Evolutionary conservation across 257 asterid species (phyloP).

Genomic region (Coffea canephora): DNA sequence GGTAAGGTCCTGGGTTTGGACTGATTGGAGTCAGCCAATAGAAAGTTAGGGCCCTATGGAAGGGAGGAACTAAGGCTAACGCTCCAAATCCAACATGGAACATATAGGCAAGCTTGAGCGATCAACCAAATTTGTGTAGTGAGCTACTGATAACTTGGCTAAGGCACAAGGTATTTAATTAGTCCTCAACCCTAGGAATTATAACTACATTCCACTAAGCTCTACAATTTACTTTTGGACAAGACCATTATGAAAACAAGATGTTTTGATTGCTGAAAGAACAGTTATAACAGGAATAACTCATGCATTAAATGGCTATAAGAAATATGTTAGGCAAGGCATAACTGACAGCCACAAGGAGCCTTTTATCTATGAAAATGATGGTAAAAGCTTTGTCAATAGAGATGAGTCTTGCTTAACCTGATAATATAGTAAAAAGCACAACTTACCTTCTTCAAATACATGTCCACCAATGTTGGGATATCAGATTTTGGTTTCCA

Average conservation of each 20-base stretch:
- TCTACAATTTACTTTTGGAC: neutral
- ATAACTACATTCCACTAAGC: too few relatives aligned
- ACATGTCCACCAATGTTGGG: constrained; percentile 84
- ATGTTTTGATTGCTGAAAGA: neutral
- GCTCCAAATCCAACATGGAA: neutral
- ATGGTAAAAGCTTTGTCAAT: neutral
- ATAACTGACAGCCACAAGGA: neutral
- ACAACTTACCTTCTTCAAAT: constrained; percentile 54
- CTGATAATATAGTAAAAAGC: neutral
- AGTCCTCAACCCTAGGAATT: neutral
- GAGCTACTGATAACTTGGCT: neutral
- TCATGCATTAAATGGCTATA: neutral
- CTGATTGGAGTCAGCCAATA: neutral
- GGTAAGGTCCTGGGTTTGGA: neutral
- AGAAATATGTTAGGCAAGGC: neutral
- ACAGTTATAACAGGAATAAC: neutral
- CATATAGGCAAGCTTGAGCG: neutral
- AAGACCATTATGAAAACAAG: neutral
- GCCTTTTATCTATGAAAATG: neutral
- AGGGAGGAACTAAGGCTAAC: neutral
- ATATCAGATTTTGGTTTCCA: constrained; percentile 96
- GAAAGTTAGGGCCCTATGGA: neutral
- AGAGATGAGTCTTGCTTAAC: neutral
- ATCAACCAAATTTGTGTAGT: neutral
- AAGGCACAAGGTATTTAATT: neutral